Evolutionary conservation across 495 filamentous ascomycete genomes (phyloP).

Genomic region (Hypoxylon rickii): DNA sequence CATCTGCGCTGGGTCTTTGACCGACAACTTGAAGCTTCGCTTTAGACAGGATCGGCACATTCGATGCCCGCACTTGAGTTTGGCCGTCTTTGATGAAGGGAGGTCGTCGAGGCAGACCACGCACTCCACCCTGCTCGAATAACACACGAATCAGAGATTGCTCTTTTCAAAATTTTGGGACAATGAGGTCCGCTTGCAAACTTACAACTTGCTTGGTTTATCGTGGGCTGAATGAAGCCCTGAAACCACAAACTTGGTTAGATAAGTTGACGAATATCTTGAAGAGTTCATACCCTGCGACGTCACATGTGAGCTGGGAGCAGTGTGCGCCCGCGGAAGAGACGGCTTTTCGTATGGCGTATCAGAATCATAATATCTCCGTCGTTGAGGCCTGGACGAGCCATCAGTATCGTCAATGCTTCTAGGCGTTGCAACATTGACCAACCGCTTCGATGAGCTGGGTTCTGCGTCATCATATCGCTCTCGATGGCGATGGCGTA

Average conservation of each 20-base stretch:
- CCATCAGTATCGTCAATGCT: slow-evolving; percentile 22
- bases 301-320: slow-evolving; percentile 41
- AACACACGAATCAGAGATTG: slow-evolving; percentile 29
- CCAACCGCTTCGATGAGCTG: slow-evolving; percentile 47
- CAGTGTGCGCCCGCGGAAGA: slow-evolving; percentile 42
- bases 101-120: slow-evolving; percentile 68
- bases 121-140: slow-evolving; percentile 62
- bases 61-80: slow-evolving; percentile 73
- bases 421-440: not conserved
- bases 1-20: slow-evolving; percentile 78
- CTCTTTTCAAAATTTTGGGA: not conserved
- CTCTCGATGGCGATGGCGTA: slow-evolving; percentile 17
- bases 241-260: slow-evolving; percentile 41
- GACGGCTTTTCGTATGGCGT: slow-evolving; percentile 32
- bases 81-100: slow-evolving; percentile 62
- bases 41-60: slow-evolving; percentile 79
- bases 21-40: slow-evolving; percentile 70
- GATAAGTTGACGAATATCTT: slow-evolving; percentile 41
- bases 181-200: slow-evolving; percentile 11
- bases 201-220: slow-evolving; percentile 42
- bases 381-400: slow-evolving; percentile 28
- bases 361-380: slow-evolving; percentile 48
- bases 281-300: slow-evolving; percentile 46
- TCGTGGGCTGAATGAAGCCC: slow-evolving; percentile 35
- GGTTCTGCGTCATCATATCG: slow-evolving; percentile 41